phyloP scores from a whole-genome alignment of 2,329 filamentous ascomycete species.

The Zymoseptoria crescenta region DNA sequence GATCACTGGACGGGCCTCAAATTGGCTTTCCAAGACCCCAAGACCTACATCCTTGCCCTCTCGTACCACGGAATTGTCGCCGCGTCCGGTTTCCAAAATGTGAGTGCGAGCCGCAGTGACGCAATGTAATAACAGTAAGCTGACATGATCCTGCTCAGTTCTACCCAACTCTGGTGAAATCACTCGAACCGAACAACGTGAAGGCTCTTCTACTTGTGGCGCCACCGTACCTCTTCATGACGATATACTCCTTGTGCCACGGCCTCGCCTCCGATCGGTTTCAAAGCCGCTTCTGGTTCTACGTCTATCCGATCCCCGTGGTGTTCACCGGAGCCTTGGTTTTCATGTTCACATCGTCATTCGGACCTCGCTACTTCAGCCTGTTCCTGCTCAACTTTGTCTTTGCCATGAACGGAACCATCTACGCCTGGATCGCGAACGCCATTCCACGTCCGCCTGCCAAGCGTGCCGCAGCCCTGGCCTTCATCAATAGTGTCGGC shows the following conservation, averaged over 20 bases:
- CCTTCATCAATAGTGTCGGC: constrained; percentile 66
- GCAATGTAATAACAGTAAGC: constrained; percentile 19
- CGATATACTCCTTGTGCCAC: constrained; percentile 33
- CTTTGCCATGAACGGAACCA: constrained; percentile 45
- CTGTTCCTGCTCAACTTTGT: constrained; percentile 51
- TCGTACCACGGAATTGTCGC: constrained; percentile 44
- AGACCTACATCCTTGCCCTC: constrained; percentile 42
- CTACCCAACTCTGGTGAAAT: constrained; percentile 31
- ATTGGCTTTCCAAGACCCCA: constrained; percentile 44
- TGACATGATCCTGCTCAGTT: constrained; percentile 18
- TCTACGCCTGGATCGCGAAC: constrained; percentile 70
- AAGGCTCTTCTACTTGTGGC: constrained; percentile 29
- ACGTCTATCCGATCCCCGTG: constrained; percentile 45
- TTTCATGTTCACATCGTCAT: constrained; percentile 46
- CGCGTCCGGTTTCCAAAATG: constrained; percentile 48
- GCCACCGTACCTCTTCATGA: constrained; percentile 30
- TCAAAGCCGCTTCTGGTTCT: constrained; percentile 46
- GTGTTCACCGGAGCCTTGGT: constrained; percentile 46
- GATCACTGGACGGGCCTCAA: constrained; percentile 44
- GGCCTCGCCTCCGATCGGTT: constrained; percentile 39
- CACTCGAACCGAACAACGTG: constrained; percentile 29
- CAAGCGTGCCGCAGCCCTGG: constrained; percentile 64
- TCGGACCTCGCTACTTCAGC: constrained; percentile 47
- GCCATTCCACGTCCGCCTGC: constrained; percentile 67
- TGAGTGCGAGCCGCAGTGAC: constrained; percentile 46